Evolutionary conservation across 108 stramenopile genomes (phyloP).

Genomic region (Cyclotella sp.): DNA sequence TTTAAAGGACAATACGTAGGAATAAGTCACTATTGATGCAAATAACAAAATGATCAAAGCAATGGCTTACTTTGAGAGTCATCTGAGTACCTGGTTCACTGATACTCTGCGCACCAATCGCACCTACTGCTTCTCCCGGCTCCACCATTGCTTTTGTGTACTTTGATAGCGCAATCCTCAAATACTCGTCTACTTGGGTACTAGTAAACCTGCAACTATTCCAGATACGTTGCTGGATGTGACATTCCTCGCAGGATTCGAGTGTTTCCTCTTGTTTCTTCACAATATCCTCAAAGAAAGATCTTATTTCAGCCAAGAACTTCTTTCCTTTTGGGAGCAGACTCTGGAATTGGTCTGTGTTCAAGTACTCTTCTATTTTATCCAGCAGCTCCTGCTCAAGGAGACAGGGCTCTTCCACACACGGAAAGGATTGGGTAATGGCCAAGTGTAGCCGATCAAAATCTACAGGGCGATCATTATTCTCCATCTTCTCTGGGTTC

Average conservation of each 20-base stretch:
- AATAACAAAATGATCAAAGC: background rate
- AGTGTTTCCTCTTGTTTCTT: slow-evolving; percentile 59
- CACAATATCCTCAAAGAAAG: slow-evolving; percentile 67
- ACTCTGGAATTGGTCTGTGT: slow-evolving; percentile 63
- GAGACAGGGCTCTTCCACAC: slow-evolving; percentile 60
- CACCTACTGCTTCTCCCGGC: slow-evolving; percentile 97
- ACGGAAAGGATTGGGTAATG: slow-evolving; percentile 66
- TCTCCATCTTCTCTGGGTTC: slow-evolving; percentile 96
- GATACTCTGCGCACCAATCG: slow-evolving; percentile 97
- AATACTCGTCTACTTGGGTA: slow-evolving; percentile 76
- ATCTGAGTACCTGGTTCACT: slow-evolving; percentile 98
- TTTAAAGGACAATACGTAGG: background rate
- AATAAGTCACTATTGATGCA: slow-evolving; percentile 9
- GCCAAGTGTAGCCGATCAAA: slow-evolving; percentile 75
- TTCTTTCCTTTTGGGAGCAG: slow-evolving; percentile 74
- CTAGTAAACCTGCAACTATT: slow-evolving; percentile 79
- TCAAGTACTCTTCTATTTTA: slow-evolving; percentile 55
- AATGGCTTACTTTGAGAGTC: slow-evolving; percentile 82
- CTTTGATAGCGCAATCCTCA: slow-evolving; percentile 77
- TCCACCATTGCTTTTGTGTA: slow-evolving; percentile 83
- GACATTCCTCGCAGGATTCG: slow-evolving; percentile 23
- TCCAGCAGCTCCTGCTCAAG: slow-evolving; percentile 54
- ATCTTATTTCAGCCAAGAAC: slow-evolving; percentile 73
- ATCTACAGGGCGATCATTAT: slow-evolving; percentile 87
- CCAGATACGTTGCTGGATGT: slow-evolving; percentile 56